Evolutionary conservation across 2,329 filamentous ascomycete species (phyloP).

Genomic region (Ascochyta rabiei): DNA sequence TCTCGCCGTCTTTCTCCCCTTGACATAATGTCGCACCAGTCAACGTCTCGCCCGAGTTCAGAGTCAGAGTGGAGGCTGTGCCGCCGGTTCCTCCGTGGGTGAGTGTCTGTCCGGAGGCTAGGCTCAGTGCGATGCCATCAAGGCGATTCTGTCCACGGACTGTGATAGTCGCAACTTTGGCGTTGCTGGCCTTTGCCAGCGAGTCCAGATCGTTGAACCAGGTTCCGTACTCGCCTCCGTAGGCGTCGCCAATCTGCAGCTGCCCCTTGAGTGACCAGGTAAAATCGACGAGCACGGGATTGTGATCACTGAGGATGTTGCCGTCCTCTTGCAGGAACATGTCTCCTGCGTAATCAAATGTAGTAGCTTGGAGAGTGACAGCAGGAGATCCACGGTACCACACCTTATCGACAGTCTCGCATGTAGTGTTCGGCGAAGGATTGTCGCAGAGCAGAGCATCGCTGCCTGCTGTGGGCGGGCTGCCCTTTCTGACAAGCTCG

Average conservation of each 20-base stretch:
- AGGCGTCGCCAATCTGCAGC: constrained; percentile 45
- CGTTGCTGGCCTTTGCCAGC: constrained; percentile 42
- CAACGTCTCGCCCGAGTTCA: constrained; percentile 58
- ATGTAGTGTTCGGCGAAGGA: constrained; percentile 58
- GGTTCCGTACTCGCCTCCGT: constrained; percentile 56
- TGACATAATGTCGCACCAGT: constrained; percentile 58
- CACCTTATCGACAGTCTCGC: constrained; percentile 72
- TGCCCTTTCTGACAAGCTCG: constrained; percentile 52
- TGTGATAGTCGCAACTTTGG: constrained; percentile 48
- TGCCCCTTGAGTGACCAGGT: constrained; percentile 29
- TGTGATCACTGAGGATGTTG: constrained; percentile 67
- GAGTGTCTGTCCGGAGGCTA: constrained; percentile 57
- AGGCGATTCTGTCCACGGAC: constrained; percentile 58
- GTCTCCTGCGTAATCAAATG: constrained; percentile 61
- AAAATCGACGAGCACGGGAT: constrained; percentile 66
- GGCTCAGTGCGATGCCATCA: constrained; percentile 57
- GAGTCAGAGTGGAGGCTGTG: constrained; percentile 49
- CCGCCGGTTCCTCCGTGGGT: constrained; percentile 63
- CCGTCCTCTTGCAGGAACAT: constrained; percentile 65
- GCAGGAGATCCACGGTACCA: constrained; percentile 63
- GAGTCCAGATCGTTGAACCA: constrained; percentile 64
- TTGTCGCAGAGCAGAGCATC: constrained; percentile 59
- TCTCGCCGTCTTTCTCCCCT: constrained; percentile 53
- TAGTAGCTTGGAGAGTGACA: constrained; percentile 55
- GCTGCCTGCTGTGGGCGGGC: constrained; percentile 29